These are phyloP conservation scores for Coemansia pectinata DNA, from an alignment of 192 early-diverging fungal genomes.

Conservation along the genomic window DNA sequence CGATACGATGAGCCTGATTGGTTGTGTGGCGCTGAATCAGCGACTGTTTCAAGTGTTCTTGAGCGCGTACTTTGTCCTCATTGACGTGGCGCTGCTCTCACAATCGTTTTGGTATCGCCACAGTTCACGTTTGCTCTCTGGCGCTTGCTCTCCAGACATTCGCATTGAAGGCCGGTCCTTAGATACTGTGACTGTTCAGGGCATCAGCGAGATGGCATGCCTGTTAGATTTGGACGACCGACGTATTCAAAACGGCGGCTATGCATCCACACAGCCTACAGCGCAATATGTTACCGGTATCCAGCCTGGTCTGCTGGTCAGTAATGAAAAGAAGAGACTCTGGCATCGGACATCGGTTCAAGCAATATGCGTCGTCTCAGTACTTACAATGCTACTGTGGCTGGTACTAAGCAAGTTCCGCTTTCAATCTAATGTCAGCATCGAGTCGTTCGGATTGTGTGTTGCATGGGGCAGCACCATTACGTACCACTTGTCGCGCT, in stretches of 20 bases:
- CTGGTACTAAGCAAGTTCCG: background rate
- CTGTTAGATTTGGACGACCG: background rate
- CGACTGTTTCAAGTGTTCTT: constrained; percentile 66
- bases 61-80: constrained; percentile 49
- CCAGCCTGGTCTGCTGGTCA: background rate
- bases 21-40: constrained; percentile 70
- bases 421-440: background rate
- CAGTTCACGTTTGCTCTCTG: background rate
- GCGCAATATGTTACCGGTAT: background rate
- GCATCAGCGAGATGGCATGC: background rate
- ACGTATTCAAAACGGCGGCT: background rate
- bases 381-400: constrained; percentile 1
- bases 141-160: background rate
- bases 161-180: background rate
- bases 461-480: constrained; percentile 68
- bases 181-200: background rate
- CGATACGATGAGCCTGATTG: constrained; percentile 70
- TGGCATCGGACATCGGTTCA: background rate
- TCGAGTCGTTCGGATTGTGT: constrained; percentile 53
- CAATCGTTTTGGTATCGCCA: constrained; percentile 45
- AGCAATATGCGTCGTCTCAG: background rate
- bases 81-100: constrained; percentile 33
- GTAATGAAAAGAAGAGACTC: background rate
- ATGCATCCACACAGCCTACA: background rate
- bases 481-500: constrained; percentile 67